phyloP scores from a whole-genome alignment of 129 eudicot genomes.

The Chrysanthemum lavandulifolium region DNA sequence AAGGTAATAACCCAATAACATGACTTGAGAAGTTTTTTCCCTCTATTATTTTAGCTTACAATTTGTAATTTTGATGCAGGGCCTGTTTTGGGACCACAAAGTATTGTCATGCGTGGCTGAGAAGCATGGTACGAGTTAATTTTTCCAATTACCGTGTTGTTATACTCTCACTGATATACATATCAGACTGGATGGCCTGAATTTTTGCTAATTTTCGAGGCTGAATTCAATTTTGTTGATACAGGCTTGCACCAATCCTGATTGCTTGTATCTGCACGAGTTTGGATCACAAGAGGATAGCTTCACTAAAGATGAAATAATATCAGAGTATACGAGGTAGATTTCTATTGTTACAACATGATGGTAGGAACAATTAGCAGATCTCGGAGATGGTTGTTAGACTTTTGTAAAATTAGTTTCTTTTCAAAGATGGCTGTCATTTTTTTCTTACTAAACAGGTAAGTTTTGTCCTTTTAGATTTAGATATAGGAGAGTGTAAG shows the following conservation, averaged over 20 bases:
- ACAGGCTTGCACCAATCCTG: slow-evolving; percentile 98
- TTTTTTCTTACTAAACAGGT: neutral
- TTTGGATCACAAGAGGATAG: slow-evolving; percentile 97
- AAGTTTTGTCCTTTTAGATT: slow-evolving; percentile 12
- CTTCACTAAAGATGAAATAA: slow-evolving; percentile 92
- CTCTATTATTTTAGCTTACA: neutral
- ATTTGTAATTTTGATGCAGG: slow-evolving; percentile 48
- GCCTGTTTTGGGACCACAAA: slow-evolving; percentile 99
- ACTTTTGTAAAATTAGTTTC: neutral
- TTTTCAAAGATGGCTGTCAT: neutral
- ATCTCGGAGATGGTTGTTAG: slow-evolving; percentile 11
- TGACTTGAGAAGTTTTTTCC: neutral
- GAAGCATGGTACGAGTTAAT: slow-evolving; percentile 62
- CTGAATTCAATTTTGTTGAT: slow-evolving; percentile 27
- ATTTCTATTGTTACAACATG: neutral
- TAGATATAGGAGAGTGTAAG: slow-evolving; percentile 3
- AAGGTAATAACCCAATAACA: slow-evolving; percentile 49
- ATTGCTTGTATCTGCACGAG: slow-evolving; percentile 97
- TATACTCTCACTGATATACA: neutral
- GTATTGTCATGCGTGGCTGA: slow-evolving; percentile 98
- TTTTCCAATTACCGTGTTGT: neutral
- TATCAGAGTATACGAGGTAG: slow-evolving; percentile 95
- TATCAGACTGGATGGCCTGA: neutral
- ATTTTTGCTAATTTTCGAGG: neutral
- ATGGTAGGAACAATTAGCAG: too few species aligned